Percentiles rank a stretch among this genome's conserved stretches.
phyloP scores from a whole-genome alignment of 306 rosid species.

The Fragaria ananassa region DNA sequence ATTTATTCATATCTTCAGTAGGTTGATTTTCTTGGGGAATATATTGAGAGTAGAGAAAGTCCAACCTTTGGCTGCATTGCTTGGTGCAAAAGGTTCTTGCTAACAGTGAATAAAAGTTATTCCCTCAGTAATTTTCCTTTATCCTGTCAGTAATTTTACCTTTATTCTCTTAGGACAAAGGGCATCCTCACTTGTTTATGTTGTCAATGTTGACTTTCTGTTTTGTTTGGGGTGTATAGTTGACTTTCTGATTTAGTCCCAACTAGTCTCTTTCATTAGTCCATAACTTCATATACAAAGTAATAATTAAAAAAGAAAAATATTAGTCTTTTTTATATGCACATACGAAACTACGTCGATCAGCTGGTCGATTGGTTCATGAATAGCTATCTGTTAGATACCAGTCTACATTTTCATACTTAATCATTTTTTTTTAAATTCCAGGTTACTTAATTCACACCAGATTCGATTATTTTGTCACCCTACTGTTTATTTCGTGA shows the following conservation, averaged over 20 bases:
- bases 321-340: no score
- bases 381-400: no score
- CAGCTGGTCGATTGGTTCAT: no score
- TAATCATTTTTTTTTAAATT: no score
- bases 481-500: no score
- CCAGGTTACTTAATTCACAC: no score
- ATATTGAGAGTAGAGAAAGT: not conserved
- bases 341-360: not conserved
- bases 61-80: not conserved
- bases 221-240: not conserved
- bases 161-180: not conserved
- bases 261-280: not conserved
- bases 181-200: not conserved
- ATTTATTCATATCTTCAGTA: no score
- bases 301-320: no score
- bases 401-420: no score
- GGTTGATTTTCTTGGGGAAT: not conserved
- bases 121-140: not conserved
- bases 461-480: no score
- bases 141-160: not conserved
- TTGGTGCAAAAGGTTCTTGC: not conserved
- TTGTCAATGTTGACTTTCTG: not conserved
- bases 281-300: no score
- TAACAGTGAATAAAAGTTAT: not conserved
- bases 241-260: not conserved